Base-by-base conservation (phyloP, 495 filamentous ascomycete genomes). In the Rhypophila decipiens region DNA sequence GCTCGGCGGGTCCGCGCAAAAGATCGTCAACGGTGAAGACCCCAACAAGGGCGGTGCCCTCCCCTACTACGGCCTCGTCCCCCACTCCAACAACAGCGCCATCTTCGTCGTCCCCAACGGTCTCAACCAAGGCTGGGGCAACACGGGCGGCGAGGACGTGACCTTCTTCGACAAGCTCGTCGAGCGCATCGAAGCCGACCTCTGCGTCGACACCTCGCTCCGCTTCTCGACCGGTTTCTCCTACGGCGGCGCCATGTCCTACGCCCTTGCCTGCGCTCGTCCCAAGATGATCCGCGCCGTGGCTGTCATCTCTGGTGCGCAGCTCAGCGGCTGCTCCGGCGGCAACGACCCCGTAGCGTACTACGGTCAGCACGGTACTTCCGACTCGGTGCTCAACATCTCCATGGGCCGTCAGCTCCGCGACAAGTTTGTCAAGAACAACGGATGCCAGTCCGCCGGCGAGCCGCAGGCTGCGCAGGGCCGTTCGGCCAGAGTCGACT, bases 161-260 rank as follows among this genome's bases (percentile, higher is more conserved):
- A 57, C 60, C 5, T 71, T 76, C 44, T 64, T 71, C 35, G 58
- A 67, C 34, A 18, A 58, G 22, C 53, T 76, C 21, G 52, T 72
- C 29, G 48, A 66, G 46, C 51, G 57, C 12, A 40, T 72, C 15
- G 65, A 71, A 35, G 54, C 46, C 33, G 69, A 67, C 19, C 64
- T 74, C 34, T 77, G 74, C 53, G 52, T 76, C 5, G 66, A 77
- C 44, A 47, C 60, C 33, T 63, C 50, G 34, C 60, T 66, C n/a
- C 58, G 67, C 46, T 77, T 72, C 62, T 64, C 70, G 1, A 71
- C 65, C 4, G 73, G 73, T 11, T 77, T 72, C 58, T 69, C 65
- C 53, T 77, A 69, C 56, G 73, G 73, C 22, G 73, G 61, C n/a
- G 66, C 62, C 24, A 75, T 75, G 72, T 71, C 67, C 12, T 75